phyloP scores from a whole-genome alignment of 306 rosid species.

The Corylus americana region DNA sequence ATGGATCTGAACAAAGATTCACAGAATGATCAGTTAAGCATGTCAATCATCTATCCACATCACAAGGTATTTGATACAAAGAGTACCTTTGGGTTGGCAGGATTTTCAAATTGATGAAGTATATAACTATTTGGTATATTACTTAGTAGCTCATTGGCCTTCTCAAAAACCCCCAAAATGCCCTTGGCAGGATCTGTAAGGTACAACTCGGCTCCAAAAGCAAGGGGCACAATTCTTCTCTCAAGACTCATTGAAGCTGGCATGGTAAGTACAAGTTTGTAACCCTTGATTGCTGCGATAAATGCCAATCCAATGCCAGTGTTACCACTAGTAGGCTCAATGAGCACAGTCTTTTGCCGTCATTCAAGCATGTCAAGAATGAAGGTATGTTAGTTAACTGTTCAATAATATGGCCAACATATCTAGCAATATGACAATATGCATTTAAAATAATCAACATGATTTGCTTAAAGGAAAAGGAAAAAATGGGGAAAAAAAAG shows the following conservation, averaged over 20 bases:
- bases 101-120: conserved; percentile 69
- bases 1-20: conserved; percentile 57
- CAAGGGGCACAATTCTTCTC: conserved; percentile 64
- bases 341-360: conserved; percentile 58
- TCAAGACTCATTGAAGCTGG: conserved; percentile 47
- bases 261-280: conserved; percentile 2
- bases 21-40: not conserved
- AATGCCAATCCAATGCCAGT: conserved; percentile 90
- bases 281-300: conserved; percentile 67
- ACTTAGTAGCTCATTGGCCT: conserved; percentile 56
- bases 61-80: conserved; percentile 6
- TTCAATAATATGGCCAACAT: conserved; percentile 11
- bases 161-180: conserved; percentile 42
- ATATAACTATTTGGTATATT: conserved; percentile 52
- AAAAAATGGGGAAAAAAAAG: not conserved
- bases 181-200: conserved; percentile 72
- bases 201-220: conserved; percentile 82
- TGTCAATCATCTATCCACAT: conserved; percentile 7
- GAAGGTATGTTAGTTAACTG: conserved; percentile 9
- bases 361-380: conserved; percentile 24
- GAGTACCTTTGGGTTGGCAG: conserved; percentile 68
- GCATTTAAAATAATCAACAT: not conserved
- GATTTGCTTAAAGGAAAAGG: not conserved
- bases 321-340: conserved; percentile 83
- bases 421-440: not conserved